These are phyloP conservation scores for Oryza coarctata DNA, from an alignment of 176 grass and related monocot genomes.

Conservation along the genomic window DNA sequence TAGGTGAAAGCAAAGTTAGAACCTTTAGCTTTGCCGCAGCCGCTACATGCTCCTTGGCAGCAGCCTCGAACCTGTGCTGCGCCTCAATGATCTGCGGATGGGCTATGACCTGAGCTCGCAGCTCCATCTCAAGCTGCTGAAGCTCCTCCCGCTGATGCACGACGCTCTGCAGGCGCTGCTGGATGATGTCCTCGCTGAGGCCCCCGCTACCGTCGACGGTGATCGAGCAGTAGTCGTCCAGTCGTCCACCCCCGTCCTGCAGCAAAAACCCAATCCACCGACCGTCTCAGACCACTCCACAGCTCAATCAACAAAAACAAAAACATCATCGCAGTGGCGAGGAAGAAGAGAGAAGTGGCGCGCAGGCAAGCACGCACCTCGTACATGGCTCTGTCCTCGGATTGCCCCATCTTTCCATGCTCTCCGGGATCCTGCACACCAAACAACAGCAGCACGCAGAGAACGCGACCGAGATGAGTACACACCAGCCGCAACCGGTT, in stretches of 20 bases:
- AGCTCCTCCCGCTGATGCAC: slow-evolving; percentile 65
- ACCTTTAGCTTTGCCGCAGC: slow-evolving; percentile 66
- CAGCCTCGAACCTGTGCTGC: slow-evolving; percentile 61
- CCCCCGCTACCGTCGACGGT: slow-evolving; percentile 61
- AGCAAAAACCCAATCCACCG: slow-evolving; percentile 10
- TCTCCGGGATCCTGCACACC: slow-evolving; percentile 47
- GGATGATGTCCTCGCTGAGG: slow-evolving; percentile 67
- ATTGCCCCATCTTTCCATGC: slow-evolving; percentile 53
- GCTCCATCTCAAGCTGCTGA: slow-evolving; percentile 75
- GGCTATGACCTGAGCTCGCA: slow-evolving; percentile 57
- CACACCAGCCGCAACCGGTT: background rate
- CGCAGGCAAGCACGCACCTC: slow-evolving; percentile 49
- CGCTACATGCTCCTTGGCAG: slow-evolving; percentile 63
- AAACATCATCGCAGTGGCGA: background rate
- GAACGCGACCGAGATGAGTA: slow-evolving; percentile 12
- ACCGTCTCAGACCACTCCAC: background rate
- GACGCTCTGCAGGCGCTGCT: slow-evolving; percentile 73
- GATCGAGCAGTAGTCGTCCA: slow-evolving; percentile 68
- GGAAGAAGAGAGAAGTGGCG: no score
- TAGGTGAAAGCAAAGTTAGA: background rate
- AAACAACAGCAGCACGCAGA: background rate
- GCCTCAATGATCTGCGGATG: slow-evolving; percentile 62
- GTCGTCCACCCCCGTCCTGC: slow-evolving; percentile 48
- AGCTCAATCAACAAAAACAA: background rate
- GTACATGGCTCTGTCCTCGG: slow-evolving; percentile 71